These are phyloP conservation scores for Scheffersomyces coipomensis DNA, from an alignment of 805 yeast genomes.

Conservation along the genomic window DNA sequence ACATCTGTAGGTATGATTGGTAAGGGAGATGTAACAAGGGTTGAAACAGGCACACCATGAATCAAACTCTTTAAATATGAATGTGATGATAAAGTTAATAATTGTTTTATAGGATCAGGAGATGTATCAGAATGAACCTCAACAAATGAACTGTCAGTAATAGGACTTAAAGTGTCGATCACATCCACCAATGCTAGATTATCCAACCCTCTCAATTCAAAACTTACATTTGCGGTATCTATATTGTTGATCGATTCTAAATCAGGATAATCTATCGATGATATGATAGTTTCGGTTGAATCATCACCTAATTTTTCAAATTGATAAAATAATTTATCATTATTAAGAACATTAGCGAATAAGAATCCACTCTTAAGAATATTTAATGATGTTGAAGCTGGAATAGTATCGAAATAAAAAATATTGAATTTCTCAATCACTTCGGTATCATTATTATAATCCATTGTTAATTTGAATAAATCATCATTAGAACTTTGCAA, in stretches of 20 bases:
- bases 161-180: constrained; percentile 52
- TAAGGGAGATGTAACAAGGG: constrained; percentile 70
- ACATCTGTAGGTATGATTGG: constrained; percentile 62
- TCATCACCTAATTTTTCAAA: constrained; percentile 74
- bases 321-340: constrained; percentile 71
- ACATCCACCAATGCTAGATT: constrained; percentile 61
- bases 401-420: constrained; percentile 76
- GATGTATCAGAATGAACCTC: constrained; percentile 14
- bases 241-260: constrained; percentile 1
- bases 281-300: constrained; percentile 26
- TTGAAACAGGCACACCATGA: constrained; percentile 60
- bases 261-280: constrained; percentile 7
- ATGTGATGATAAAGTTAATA: constrained; percentile 33
- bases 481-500: constrained; percentile 76
- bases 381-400: constrained; percentile 51
- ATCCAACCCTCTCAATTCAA: constrained; percentile 33
- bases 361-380: constrained; percentile 76
- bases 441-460: constrained; percentile 46
- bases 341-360: constrained; percentile 61
- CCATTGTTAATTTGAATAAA: constrained; percentile 57
- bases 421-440: constrained; percentile 44
- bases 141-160: constrained; percentile 27
- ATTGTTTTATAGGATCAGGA: constrained; percentile 10
- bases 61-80: constrained; percentile 48
- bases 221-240: neutral